Evolutionary conservation across 805 yeast genomes (phyloP).

Genomic region (Isabelozyma gotoi): DNA sequence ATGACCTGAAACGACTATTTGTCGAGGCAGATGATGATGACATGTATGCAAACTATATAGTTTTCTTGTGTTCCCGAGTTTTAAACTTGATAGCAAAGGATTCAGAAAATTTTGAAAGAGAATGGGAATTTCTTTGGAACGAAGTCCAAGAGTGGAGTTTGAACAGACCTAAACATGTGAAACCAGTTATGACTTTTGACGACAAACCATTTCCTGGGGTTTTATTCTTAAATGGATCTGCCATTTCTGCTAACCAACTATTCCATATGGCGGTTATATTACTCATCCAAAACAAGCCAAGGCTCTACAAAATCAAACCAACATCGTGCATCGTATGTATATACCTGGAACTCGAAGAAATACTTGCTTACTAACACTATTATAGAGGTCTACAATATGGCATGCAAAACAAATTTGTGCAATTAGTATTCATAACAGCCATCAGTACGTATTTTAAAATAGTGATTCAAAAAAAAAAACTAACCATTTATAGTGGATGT

Average conservation of each 20-base stretch:
- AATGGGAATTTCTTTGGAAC: conserved; percentile 42
- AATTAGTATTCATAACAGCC: conserved; percentile 26
- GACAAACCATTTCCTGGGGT: conserved; percentile 36
- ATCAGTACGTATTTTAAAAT: conserved; percentile 9
- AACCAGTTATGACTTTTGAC: conserved; percentile 28
- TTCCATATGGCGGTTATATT: conserved; percentile 39
- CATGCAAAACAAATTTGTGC: conserved; percentile 41
- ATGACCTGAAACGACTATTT: conserved; percentile 21
- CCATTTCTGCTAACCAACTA: conserved; percentile 36
- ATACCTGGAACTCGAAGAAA: background rate
- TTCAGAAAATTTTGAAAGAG: conserved; percentile 23
- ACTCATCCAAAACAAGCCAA: conserved; percentile 39
- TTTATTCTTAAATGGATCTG: conserved; percentile 34
- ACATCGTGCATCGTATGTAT: conserved; percentile 7
- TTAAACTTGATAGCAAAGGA: conserved; percentile 26
- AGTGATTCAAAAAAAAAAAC: background rate
- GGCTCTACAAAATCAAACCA: conserved; percentile 24
- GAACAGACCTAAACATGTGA: conserved; percentile 33
- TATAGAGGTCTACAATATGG: conserved; percentile 30
- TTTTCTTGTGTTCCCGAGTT: conserved; percentile 36
- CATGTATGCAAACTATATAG: conserved; percentile 41
- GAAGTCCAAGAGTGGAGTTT: conserved; percentile 38
- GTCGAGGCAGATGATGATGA: conserved; percentile 21
- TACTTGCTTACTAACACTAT: conserved; percentile 2
- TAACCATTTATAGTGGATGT: conserved; percentile 14